Percentiles rank a stretch among this genome's conserved stretches.
Evolutionary conservation across 768 basidiomycete genomes (phyloP).

Genomic region (Cystofilobasidium ferigula): DNA sequence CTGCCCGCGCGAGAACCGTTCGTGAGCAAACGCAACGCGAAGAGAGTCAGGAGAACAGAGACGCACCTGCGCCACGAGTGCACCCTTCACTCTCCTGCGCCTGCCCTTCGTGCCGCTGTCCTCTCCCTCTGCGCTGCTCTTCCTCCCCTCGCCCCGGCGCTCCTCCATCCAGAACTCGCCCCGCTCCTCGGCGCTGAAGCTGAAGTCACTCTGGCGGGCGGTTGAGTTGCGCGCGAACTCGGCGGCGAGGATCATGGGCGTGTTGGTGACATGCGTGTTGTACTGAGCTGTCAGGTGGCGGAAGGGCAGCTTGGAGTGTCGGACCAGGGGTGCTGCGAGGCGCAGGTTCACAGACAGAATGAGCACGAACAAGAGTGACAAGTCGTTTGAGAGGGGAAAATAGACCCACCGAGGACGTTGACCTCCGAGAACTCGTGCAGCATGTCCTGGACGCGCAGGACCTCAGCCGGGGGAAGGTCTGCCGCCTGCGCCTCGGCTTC

Average conservation of each 20-base stretch:
- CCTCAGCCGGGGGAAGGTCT: slow-evolving; percentile 10
- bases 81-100: slow-evolving; percentile 35
- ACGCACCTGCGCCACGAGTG: not conserved
- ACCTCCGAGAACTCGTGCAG: slow-evolving; percentile 35
- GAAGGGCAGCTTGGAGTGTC: slow-evolving; percentile 44
- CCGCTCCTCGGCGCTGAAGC: slow-evolving; percentile 39
- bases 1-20: slow-evolving; percentile 30
- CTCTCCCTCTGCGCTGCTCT: slow-evolving; percentile 11
- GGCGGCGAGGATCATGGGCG: slow-evolving; percentile 43
- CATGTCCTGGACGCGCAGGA: slow-evolving; percentile 37
- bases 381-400: too few species aligned
- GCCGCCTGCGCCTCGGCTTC: not conserved
- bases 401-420: slow-evolving; percentile 36
- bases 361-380: not conserved
- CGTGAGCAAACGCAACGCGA: too few species aligned
- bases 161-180: slow-evolving; percentile 41
- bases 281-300: slow-evolving; percentile 42
- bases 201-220: slow-evolving; percentile 42
- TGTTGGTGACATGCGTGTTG: slow-evolving; percentile 43
- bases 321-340: slow-evolving; percentile 39
- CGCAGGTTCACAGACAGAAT: not conserved
- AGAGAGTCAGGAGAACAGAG: not conserved
- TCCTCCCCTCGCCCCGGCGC: not conserved
- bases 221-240: slow-evolving; percentile 43
- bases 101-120: slow-evolving; percentile 2